phyloP scores from a whole-genome alignment of 2,329 filamentous ascomycete species.

The Ophiostoma sp. region DNA sequence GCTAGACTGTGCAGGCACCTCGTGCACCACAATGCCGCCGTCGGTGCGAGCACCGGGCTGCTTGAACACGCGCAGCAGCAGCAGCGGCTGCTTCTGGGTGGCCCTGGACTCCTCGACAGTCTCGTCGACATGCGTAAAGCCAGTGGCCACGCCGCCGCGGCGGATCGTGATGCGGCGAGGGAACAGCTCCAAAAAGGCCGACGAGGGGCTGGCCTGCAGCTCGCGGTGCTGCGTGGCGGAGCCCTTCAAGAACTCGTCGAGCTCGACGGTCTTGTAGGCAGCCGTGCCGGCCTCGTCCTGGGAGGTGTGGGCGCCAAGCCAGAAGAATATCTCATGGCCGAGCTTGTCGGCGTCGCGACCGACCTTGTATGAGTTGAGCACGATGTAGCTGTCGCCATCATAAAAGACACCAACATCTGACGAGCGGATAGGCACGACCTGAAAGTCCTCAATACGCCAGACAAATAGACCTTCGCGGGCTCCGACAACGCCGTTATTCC shows the following conservation, averaged over 20 bases:
- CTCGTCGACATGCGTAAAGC: conserved; percentile 58
- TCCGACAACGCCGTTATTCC: conserved; percentile 56
- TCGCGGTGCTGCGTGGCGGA: conserved; percentile 61
- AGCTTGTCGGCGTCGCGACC: conserved; percentile 31
- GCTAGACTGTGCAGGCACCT: conserved; percentile 56
- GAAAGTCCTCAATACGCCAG: conserved; percentile 64
- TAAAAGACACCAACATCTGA: conserved; percentile 55
- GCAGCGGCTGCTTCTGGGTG: conserved; percentile 37
- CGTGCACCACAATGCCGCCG: conserved; percentile 39
- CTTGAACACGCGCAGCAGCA: conserved; percentile 59
- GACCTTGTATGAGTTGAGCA: conserved; percentile 50
- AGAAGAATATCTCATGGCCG: conserved; percentile 63
- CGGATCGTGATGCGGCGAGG: conserved; percentile 51
- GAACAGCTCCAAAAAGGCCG: conserved; percentile 57
- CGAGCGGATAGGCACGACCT: conserved; percentile 56
- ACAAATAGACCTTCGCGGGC: conserved; percentile 49
- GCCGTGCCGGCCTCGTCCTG: conserved; percentile 65
- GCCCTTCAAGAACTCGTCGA: conserved; percentile 61
- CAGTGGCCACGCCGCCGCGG: conserved; percentile 55
- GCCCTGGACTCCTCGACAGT: conserved; percentile 31
- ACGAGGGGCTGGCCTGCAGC: conserved; percentile 53
- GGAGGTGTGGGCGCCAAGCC: conserved; percentile 59
- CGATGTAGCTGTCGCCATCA: conserved; percentile 63
- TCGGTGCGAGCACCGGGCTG: conserved; percentile 38
- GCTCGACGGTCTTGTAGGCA: conserved; percentile 65